Evolutionary conservation across 73 alveolate species (phyloP).

Genomic region (Blepharisma japonicum): DNA sequence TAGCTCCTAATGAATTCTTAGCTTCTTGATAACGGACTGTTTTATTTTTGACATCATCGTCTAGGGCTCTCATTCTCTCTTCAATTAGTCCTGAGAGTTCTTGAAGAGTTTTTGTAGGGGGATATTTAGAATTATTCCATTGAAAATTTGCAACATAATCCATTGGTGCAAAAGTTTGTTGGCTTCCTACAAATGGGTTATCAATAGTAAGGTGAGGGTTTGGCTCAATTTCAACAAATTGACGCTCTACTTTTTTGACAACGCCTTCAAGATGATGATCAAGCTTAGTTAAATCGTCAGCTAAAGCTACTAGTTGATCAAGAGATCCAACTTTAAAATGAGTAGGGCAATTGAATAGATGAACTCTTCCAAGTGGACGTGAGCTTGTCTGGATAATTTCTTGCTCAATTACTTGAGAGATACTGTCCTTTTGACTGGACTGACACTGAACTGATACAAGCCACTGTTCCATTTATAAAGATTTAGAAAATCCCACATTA

Average conservation of each 20-base stretch:
- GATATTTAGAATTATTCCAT: background rate
- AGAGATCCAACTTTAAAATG: constrained; percentile 57
- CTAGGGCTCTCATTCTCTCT: background rate
- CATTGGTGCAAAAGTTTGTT: background rate
- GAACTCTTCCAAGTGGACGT: background rate
- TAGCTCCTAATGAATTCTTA: constrained; percentile 38
- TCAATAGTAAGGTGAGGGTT: background rate
- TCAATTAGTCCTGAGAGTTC: constrained; percentile 5
- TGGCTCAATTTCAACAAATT: background rate
- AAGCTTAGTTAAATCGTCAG: constrained; percentile 29
- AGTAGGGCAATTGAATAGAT: background rate
- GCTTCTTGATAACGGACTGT: constrained; percentile 40
- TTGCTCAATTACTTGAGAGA: background rate
- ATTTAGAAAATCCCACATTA: too few relatives aligned
- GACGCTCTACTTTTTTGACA: background rate
- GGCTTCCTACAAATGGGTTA: background rate
- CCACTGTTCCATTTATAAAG: constrained; percentile 18
- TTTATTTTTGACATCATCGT: background rate
- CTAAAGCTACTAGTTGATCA: constrained; percentile 55
- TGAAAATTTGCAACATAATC: background rate
- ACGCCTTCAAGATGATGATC: constrained; percentile 11
- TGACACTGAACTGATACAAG: constrained; percentile 15
- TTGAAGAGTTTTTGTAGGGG: background rate
- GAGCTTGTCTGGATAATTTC: background rate
- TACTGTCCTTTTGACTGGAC: background rate